Percentiles rank a stretch among this genome's conserved stretches.
Evolutionary conservation across 768 basidiomycete species (phyloP).

Genomic region (Tephrocybe rancida): DNA sequence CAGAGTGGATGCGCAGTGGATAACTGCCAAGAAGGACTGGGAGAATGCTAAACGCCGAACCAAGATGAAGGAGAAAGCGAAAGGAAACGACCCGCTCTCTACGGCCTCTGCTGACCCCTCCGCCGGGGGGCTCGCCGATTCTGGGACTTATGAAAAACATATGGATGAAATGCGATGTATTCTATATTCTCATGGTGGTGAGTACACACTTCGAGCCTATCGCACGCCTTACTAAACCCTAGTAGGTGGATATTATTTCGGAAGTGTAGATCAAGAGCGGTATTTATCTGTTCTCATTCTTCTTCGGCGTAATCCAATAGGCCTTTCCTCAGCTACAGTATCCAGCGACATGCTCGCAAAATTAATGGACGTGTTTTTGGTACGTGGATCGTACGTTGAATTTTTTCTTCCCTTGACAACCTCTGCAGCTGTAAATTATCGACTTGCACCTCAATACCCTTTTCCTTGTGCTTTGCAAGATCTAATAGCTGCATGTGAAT

Average conservation of each 20-base stretch:
- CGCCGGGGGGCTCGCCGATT: conserved; percentile 22
- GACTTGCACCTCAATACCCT: conserved; percentile 95
- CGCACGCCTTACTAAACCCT: background rate
- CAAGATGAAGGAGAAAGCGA: conserved; percentile 45
- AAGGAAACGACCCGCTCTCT: conserved; percentile 17
- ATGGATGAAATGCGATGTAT: conserved; percentile 89
- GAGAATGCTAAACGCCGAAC: conserved; percentile 61
- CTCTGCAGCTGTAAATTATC: conserved; percentile 70
- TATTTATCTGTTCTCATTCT: conserved; percentile 20
- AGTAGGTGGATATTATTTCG: conserved; percentile 82
- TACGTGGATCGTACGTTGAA: conserved; percentile 26
- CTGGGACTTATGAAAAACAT: conserved; percentile 58
- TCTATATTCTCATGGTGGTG: conserved; percentile 79
- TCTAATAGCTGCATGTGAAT: conserved; percentile 80
- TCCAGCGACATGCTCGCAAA: conserved; percentile 88
- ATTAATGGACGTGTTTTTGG: conserved; percentile 90
- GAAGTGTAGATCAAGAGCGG: conserved; percentile 79
- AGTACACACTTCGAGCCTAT: conserved; percentile 13
- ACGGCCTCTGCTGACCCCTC: conserved; percentile 7
- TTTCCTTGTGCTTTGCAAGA: conserved; percentile 95
- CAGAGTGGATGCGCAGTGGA: conserved; percentile 88
- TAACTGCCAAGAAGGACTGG: conserved; percentile 84
- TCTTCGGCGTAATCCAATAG: background rate
- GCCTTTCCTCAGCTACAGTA: conserved; percentile 54
- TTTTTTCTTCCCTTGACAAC: background rate